Evolutionary conservation across 139 green algal species (phyloP), one percentile per base, ranked within the genome.

Genomic region (Tetraselmis chui): DNA sequence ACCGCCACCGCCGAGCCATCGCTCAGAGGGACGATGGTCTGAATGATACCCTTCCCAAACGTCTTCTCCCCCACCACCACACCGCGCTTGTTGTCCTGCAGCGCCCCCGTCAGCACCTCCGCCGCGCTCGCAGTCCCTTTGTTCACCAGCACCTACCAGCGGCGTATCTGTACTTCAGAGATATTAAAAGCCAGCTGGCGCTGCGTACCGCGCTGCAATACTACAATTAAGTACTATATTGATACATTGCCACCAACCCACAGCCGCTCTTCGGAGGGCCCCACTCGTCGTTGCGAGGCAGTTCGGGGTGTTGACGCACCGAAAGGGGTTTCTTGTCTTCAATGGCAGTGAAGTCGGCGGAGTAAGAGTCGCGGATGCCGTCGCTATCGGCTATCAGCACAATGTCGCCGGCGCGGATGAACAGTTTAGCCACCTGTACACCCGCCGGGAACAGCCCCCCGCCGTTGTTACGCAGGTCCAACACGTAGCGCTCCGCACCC

Each of bases 21-120:
- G 1, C 87, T 94, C 2, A 99, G 89, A 79, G 93, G 87, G 31
- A 98, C 92, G 28, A 99, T 84, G 0, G 94, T 98, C 86, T 99
- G 96, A 79, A 99, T 99, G 1, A 98, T 87, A 0, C 96, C 96
- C 90, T 99, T 99, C 80, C 96, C 96, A 85, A 98, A 99, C 0
- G 96, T 99, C 25, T 74, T 85, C 79, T 96, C 90, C 2, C 95
- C 96, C 26, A 92, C 90, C 22, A 99, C 89, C 0, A 31, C 59
- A 0, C 89, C 93, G 2, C 95, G 88, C 22, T 84, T 80, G 87
- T 94, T 97, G 89, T 99, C 96, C 81, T 98, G 91, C 31, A 99
- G 85, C 0, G 96, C 97, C 25, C 96, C 96, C 0, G 96, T 91
- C 31, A 99, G 85, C 32, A 99, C 95, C 91, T 99, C 96, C 25